Base-by-base conservation (phyloP, 495 filamentous ascomycete species). In the Hypoxylon cercidicola region DNA sequence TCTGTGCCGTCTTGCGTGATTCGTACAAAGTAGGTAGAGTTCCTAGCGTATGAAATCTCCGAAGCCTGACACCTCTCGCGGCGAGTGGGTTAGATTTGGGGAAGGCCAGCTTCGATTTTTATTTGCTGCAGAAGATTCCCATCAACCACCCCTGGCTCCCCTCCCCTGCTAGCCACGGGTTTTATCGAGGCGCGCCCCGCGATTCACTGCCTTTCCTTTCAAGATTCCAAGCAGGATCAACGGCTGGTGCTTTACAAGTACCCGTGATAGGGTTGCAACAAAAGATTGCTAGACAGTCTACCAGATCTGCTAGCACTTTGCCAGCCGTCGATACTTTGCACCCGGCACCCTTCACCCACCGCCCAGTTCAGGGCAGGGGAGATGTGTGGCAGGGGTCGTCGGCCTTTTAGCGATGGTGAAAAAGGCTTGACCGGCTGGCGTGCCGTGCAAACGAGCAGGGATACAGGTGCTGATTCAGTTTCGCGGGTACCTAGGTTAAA, bases 21-120 rank as follows among this genome's bases (percentile, higher is more conserved):
- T 68, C 55, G 60, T 60, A n/a, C n/a, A n/a, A n/a, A n/a, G n/a
- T n/a, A n/a, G n/a, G 60, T 68, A 50, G 44, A 68, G 45, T 48
- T 48, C 40, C 50, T 60, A 51, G 60, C 44, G 60, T 55, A 56
- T 63, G 65, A 64, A 68, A 68, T 64, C 50, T 68, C 65, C 65
- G 65, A 67, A 49, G 28, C 50, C 55, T 64, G 60, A 16, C 30
- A 64, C 60, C 65, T 52, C 50, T 60, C 15, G 41, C 59, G 60
- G 65, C 60, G 60, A 68, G 43, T 51, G 55, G 60, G 45, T 40
- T 21, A 60, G 55, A 59, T 63, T 68, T 60, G 45, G 60, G 60
- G 55, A 64, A 68, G 20, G 60, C 44, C 32, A 55, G 49, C 16
- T 68, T 64, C 25, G 50, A 56, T 64, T 63, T 46, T 68, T 59